A percentile compares a stretch with the other conserved stretches of the same genome.
These are phyloP conservation scores for Kwoniella mangroviensis DNA, from an alignment of 768 basidiomycete species.

Conservation along the genomic window DNA sequence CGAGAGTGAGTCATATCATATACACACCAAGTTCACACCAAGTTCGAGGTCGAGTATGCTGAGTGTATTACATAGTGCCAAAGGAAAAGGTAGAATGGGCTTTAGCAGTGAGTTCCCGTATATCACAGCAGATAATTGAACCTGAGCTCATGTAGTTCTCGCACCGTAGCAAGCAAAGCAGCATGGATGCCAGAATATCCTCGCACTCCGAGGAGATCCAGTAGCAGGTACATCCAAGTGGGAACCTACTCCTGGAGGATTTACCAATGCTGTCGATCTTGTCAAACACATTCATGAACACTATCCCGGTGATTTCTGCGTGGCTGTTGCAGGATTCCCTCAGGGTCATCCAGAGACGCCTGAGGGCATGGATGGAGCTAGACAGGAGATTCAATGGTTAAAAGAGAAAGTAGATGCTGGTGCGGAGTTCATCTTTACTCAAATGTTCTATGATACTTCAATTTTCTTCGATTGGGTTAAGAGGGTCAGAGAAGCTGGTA, in stretches of 20 bases:
- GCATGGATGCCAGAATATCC: slow-evolving; percentile 87
- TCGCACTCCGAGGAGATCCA: slow-evolving; percentile 92
- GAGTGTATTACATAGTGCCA: slow-evolving; percentile 65
- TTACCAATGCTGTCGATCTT: slow-evolving; percentile 87
- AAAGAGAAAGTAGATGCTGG: slow-evolving; percentile 92
- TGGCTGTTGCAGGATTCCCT: slow-evolving; percentile 92
- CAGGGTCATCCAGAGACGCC: slow-evolving; percentile 70
- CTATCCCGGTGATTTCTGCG: slow-evolving; percentile 92
- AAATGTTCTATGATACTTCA: slow-evolving; percentile 95
- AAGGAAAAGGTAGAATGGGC: slow-evolving; percentile 91
- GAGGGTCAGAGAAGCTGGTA: slow-evolving; percentile 77
- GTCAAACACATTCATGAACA: slow-evolving; percentile 80
- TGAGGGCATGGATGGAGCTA: slow-evolving; percentile 63
- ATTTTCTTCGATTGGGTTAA: slow-evolving; percentile 92
- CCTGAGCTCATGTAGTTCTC: neutral
- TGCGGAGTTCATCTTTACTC: slow-evolving; percentile 92
- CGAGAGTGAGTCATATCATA: slow-evolving; percentile 63
- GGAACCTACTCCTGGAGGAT: slow-evolving; percentile 90
- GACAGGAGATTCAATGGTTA: slow-evolving; percentile 77
- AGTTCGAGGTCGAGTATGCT: neutral
- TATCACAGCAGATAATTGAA: slow-evolving; percentile 17
- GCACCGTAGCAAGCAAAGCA: slow-evolving; percentile 82
- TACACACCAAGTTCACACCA: neutral
- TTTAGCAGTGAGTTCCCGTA: slow-evolving; percentile 68
- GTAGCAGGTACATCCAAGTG: slow-evolving; percentile 85